A percentile compares a stretch with the other conserved stretches of the same genome.
phyloP scores from a whole-genome alignment of 176 grass and related monocot species.

The Carex littledalei region DNA sequence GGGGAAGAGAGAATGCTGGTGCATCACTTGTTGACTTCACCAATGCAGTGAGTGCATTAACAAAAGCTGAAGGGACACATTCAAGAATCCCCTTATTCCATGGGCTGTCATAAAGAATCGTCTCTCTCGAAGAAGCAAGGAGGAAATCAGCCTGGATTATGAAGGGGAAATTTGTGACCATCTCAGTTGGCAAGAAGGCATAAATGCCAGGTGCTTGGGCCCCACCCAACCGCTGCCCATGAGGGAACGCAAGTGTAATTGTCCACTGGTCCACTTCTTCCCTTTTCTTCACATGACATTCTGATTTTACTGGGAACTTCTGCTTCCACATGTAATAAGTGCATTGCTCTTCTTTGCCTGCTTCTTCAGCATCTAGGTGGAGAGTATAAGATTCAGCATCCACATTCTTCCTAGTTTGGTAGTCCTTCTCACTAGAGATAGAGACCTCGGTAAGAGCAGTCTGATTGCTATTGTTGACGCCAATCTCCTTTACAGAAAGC shows the following conservation, averaged over 20 bases:
- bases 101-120: slow-evolving; percentile 45
- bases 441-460: slow-evolving; percentile 36
- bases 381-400: slow-evolving; percentile 53
- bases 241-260: slow-evolving; percentile 63
- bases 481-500: slow-evolving; percentile 40
- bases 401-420: slow-evolving; percentile 35
- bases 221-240: slow-evolving; percentile 34
- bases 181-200: slow-evolving; percentile 70
- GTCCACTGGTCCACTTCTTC: slow-evolving; percentile 60
- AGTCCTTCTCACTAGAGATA: slow-evolving; percentile 53
- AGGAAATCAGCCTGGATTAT: slow-evolving; percentile 80
- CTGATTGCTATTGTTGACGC: not conserved
- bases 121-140: slow-evolving; percentile 58
- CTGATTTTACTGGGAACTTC: slow-evolving; percentile 53
- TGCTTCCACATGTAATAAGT: slow-evolving; percentile 82
- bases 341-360: slow-evolving; percentile 35
- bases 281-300: slow-evolving; percentile 52
- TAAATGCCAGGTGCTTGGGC: slow-evolving; percentile 34
- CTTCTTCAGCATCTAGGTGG: slow-evolving; percentile 41
- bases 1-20: slow-evolving; percentile 29
- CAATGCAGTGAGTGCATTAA: slow-evolving; percentile 45
- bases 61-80: slow-evolving; percentile 55
- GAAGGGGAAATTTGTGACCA: slow-evolving; percentile 66
- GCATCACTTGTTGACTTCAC: slow-evolving; percentile 37
- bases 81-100: slow-evolving; percentile 84